Evolutionary conservation across 2,329 filamentous ascomycete species (phyloP).

Genomic region (Moelleriella libera): DNA sequence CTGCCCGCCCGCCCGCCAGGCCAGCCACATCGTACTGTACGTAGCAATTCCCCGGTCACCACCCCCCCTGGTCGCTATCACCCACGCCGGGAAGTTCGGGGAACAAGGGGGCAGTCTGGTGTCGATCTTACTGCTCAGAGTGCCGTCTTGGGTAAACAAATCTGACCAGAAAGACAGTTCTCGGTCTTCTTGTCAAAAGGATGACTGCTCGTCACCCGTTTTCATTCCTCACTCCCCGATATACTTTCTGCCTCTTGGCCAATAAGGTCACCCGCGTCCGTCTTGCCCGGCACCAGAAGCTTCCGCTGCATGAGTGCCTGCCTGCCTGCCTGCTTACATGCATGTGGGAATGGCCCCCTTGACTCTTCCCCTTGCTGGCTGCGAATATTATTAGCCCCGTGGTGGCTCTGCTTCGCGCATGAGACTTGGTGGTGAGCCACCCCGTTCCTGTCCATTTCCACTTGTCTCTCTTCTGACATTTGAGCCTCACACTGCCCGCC

Average conservation of each 20-base stretch:
- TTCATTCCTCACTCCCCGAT: too few species aligned
- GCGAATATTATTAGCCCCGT: neutral
- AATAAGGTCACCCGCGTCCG: too few species aligned
- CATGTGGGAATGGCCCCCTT: neutral
- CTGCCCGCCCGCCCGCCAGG: too few species aligned
- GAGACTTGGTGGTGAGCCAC: neutral
- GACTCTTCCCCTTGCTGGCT: neutral
- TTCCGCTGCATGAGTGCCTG: neutral
- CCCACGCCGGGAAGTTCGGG: constrained; percentile 2
- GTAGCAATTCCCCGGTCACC: neutral
- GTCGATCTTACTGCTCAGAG: neutral
- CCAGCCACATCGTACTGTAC: too few species aligned
- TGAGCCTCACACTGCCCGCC: neutral
- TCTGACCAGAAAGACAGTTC: too few species aligned
- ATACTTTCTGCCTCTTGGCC: too few species aligned
- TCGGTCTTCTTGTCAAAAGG: too few species aligned
- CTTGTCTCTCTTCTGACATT: neutral
- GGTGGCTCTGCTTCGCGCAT: neutral
- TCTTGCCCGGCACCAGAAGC: neutral
- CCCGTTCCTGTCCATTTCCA: neutral
- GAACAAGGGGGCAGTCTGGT: neutral
- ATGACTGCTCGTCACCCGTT: too few species aligned
- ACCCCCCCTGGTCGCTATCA: neutral
- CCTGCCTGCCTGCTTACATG: neutral
- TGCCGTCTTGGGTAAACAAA: too few species aligned